Percentiles rank a stretch among this genome's conserved stretches.
phyloP scores from a whole-genome alignment of 805 yeast genomes.

The Tetrapisispora phaffii region DNA sequence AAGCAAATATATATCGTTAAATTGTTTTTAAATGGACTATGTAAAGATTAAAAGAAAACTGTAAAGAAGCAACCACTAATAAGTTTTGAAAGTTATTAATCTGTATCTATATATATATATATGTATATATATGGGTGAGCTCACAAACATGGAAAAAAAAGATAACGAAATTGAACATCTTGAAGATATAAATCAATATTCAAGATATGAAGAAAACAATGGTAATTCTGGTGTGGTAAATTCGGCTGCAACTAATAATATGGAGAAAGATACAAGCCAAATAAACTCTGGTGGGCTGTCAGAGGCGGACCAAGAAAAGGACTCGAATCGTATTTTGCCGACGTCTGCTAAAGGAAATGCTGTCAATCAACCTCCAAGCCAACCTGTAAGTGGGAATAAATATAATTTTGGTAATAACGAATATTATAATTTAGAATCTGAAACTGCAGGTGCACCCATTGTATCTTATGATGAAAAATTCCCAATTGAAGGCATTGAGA shows the following conservation, averaged over 20 bases:
- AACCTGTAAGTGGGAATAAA: slow-evolving; percentile 1
- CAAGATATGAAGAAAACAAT: not conserved
- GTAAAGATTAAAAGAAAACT: too few relatives aligned
- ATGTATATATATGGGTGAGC: too few relatives aligned
- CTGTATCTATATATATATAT: too few relatives aligned
- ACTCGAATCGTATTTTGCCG: not conserved
- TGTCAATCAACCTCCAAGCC: not conserved
- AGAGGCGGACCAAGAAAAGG: not conserved
- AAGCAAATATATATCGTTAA: not conserved
- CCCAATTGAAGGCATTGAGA: slow-evolving; percentile 34
- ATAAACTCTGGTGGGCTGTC: not conserved
- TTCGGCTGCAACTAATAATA: not conserved
- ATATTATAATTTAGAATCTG: slow-evolving; percentile 24
- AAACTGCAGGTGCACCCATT: slow-evolving; percentile 30
- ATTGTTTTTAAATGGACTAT: too few relatives aligned
- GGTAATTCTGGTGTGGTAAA: not conserved
- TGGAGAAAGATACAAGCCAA: not conserved
- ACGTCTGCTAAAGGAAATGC: not conserved
- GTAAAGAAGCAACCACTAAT: too few relatives aligned
- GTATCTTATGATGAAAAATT: slow-evolving; percentile 60
- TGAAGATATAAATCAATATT: not conserved
- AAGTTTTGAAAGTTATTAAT: too few relatives aligned
- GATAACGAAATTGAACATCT: slow-evolving; percentile 1
- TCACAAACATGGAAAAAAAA: not conserved
- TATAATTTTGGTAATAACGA: slow-evolving; percentile 19